Base-by-base conservation (phyloP, 1,139 yeast genomes). In the Wickerhamomyces sp. region DNA sequence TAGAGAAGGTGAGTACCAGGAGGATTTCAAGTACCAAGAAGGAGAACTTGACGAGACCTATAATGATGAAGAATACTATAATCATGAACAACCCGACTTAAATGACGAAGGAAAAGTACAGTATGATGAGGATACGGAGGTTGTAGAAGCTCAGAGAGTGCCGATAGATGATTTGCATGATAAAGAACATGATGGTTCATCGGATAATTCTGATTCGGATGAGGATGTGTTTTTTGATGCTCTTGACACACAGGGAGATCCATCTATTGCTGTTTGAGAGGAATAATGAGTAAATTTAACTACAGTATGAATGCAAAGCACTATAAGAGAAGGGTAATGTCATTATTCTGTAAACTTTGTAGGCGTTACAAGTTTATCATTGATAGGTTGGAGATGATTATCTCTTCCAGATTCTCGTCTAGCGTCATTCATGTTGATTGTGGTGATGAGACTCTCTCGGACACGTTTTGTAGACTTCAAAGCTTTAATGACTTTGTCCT, bases 401-500 rank as follows among this genome's bases (percentile, higher is more conserved):
- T 21, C 12, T 25, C 36, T 32, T 9, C 26, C 26, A 4, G 39
- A 36, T 24, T 36, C 39, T 30, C 39, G 26, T 30, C 39, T 36
- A 15, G 34, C 16, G 11, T 33, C 39, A 30, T 28, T 31, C 14
- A 30, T 16, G 15, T 30, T 41, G 16, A 50, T 48, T 0, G 53
- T 46, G 14, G 34, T 40, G 10, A 42, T 39, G 21, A 51, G 37
- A 26, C 63, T 45, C 22, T 62, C 67, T 24, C 83, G 64, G 32
- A 75, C 59, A 43, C 75, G 65, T 25, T 74, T 66, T 2, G 81
- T 72, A 37, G 78, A 73, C 28, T 79, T 76, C 32, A 88, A 64
- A 9, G 93, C 88, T 43, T 74, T 74, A 38, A 88, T 85, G 43
- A 88, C 78, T 33, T 80, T 79, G 47, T 87, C 95, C 55, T 87